phyloP scores from a whole-genome alignment of 768 basidiomycete species.

The Chalciporus pseudorubinellus region DNA sequence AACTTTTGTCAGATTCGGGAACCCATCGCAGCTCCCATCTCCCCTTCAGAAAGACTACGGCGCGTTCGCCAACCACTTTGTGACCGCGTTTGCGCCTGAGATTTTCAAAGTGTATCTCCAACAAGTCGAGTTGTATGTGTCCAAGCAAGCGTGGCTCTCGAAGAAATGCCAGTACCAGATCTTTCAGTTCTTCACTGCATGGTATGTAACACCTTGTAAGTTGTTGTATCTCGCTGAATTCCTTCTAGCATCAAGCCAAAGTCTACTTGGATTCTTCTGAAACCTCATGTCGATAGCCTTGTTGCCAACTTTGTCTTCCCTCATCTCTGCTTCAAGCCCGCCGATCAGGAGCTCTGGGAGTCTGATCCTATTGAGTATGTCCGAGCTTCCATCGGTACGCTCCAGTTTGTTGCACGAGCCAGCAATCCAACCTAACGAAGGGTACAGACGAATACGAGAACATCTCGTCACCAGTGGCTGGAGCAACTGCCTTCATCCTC shows the following conservation, averaged over 20 bases:
- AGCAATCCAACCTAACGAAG: background rate
- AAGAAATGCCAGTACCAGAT: conserved; percentile 84
- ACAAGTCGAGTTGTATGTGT: conserved; percentile 64
- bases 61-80: conserved; percentile 74
- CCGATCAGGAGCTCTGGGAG: conserved; percentile 69
- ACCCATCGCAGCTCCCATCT: conserved; percentile 80
- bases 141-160: conserved; percentile 72
- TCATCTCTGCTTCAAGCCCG: conserved; percentile 73
- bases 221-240: conserved; percentile 11
- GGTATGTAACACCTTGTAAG: conserved; percentile 45
- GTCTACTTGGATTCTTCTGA: conserved; percentile 84
- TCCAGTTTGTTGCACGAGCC: background rate
- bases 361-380: conserved; percentile 84
- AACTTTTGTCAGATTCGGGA: conserved; percentile 59
- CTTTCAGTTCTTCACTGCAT: conserved; percentile 84
- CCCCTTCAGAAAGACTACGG: conserved; percentile 68
- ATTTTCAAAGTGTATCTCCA: conserved; percentile 78
- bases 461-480: conserved; percentile 71
- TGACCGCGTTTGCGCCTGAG: conserved; percentile 77
- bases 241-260: conserved; percentile 79
- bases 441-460: conserved; percentile 78
- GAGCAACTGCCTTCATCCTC: conserved; percentile 79
- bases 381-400: conserved; percentile 68
- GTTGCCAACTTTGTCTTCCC: conserved; percentile 86
- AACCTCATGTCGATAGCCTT: conserved; percentile 77